Evolutionary conservation across 305 asterid species (phyloP), one percentile per base, ranked within the genome.

Genomic region (Andrographis paniculata): DNA sequence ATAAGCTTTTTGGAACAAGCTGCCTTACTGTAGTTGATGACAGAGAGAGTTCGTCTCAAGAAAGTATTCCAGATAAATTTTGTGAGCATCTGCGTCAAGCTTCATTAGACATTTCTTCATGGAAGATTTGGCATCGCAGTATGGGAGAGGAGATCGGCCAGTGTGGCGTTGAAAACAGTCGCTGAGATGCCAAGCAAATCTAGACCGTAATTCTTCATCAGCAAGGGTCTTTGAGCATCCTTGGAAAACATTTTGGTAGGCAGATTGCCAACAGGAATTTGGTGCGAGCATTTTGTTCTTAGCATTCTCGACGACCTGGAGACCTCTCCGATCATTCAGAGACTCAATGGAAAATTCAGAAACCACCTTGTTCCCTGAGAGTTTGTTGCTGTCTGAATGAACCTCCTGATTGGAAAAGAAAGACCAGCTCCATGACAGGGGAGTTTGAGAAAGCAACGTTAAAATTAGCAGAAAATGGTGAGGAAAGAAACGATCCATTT

Each of bases 101-200:
- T 52, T 60, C 58, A 66, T 63, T 11, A 91, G 64, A 31, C 94
- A 86, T 4, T 53, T 62, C 50, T 49, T 59, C 70, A 79, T 71
- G 22, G 56, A 7, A 9, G 76, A 60, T 36, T 69, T 73, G 0
- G 69, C 48, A 43, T 71, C 77, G 21, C 98, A 86, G 5, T 30
- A 21, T n/a, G 95, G 98, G 30, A 89, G 68, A 37, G 80, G 41
- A 0, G 75, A 61, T 3, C 86, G 79, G 1, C 96, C 95, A 0
- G 87, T 68, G 46, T 75, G 91, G 59, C 62, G 66, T 27, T 76
- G 79, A 50, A 89, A 89, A 68, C 98, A 89, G 33, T 82, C 92
- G 40, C 81, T 82, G 1, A 89, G 84, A 65, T 79, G 72, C 94
- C 94, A 86, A 35, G 96, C 84, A 22, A 89, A 71, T 14, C 93